A percentile compares a stretch with the other conserved stretches of the same genome.
Conservation (phyloP, 441 rosid species). For the Populus hybrid region DNA sequence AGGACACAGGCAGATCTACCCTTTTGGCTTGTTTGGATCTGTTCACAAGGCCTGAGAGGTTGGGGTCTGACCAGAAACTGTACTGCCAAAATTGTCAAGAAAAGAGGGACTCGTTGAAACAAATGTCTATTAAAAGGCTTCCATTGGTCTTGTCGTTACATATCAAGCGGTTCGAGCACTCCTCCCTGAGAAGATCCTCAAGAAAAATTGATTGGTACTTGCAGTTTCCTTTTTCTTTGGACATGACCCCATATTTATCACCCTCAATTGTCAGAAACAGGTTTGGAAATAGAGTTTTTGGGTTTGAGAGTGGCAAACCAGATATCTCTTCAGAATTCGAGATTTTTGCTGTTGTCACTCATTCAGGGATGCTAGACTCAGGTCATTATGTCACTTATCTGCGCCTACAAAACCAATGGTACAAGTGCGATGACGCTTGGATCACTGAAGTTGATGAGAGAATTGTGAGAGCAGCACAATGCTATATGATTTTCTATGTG, state of each 20-base stretch:
- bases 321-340: slow-evolving; percentile 60
- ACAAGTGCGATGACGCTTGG: slow-evolving; percentile 90
- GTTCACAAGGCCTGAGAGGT: slow-evolving; percentile 72
- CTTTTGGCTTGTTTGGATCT: slow-evolving; percentile 73
- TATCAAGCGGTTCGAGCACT: slow-evolving; percentile 82
- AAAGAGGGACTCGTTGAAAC: slow-evolving; percentile 62
- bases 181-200: slow-evolving; percentile 43
- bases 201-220: slow-evolving; percentile 67
- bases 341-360: slow-evolving; percentile 79
- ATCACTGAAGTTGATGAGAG: slow-evolving; percentile 79
- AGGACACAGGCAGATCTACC: slow-evolving; percentile 41
- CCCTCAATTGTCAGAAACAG: slow-evolving; percentile 62
- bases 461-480: slow-evolving; percentile 71
- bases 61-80: slow-evolving; percentile 77
- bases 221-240: slow-evolving; percentile 75
- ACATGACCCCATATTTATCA: slow-evolving; percentile 73
- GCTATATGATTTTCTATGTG: slow-evolving; percentile 81
- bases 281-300: slow-evolving; percentile 65
- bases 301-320: slow-evolving; percentile 47
- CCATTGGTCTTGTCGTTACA: slow-evolving; percentile 76
- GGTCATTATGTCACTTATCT: slow-evolving; percentile 82
- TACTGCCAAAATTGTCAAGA: slow-evolving; percentile 74
- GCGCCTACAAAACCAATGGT: slow-evolving; percentile 68
- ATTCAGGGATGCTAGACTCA: slow-evolving; percentile 76
- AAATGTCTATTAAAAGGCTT: slow-evolving; percentile 71